Base-by-base conservation (phyloP, 1,284 basidiomycete species). In the Coniferiporia weirii region DNA sequence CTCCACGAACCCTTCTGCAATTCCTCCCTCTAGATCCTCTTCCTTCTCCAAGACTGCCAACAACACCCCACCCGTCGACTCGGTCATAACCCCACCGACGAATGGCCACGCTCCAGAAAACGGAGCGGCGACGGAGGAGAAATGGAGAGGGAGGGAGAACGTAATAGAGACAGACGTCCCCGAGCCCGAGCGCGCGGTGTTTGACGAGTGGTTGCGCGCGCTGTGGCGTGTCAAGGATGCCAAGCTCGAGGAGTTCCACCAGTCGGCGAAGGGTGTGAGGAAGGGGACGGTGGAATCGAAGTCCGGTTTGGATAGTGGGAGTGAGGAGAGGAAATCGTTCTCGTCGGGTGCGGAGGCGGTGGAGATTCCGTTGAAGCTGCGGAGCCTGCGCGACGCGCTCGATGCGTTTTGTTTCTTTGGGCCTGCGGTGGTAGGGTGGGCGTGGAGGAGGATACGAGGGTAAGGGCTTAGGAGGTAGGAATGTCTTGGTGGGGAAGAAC, bases 181-280 rank as follows among this genome's bases (percentile, higher is more conserved):
- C 1, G 79, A 83, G 53, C 70, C 73, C 27, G 93, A 97, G 66
- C 85, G 83, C 64, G 76, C 74, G 4, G 72, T 64, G 17, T 98
- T 99, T 67, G 93, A 96, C 63, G 62, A 75, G 8, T 99, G 96
- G 96, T 73, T 98, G 54, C 75, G 87, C 53, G 73, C 78, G 35
- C 70, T 91, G 53, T 99, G 96, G 95, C 72, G 76, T 34, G 82
- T 87, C 64, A 98, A 99, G 74, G 95, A 98, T 69, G 72, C 72
- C 44, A 75, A 84, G 53, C 85, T 98, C 71, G 79, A 81, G 43
- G 71, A 68, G 34, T 94, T 87, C 69, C 78, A 83, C 61, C 75
- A 78, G 51, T 76, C 73, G 1, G 46, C 27, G n/a, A n/a, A n/a
- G n/a, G n/a, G n/a, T n/a, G n/a, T n/a, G n/a, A 32, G 54, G 4